Base-by-base conservation (phyloP, 495 filamentous ascomycete species). In the Trichoderma asperelloides region DNA sequence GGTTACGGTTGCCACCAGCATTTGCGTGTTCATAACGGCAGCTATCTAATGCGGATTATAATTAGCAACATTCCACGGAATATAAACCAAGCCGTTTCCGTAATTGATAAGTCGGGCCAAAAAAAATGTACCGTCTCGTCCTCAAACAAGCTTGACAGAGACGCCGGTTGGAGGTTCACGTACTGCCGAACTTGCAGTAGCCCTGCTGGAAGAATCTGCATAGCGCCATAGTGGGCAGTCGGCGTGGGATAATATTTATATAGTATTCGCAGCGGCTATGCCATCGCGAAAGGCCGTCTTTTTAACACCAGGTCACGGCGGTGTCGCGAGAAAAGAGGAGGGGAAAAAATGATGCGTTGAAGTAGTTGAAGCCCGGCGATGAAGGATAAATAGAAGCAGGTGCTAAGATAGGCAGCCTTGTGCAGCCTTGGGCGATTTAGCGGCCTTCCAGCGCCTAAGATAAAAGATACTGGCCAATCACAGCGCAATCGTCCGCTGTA, bases 141-240 rank as follows among this genome's bases (percentile, higher is more conserved):
- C 33, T 37, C 33, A 37, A 37, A 8, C 33, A 37, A 37, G 33
- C 33, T 37, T 4, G 5, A 37, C 9, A 4, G 33, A 8, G 5
- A 37, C 33, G 33, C 9, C 33, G 33, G 33, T 37, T 7, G 33
- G 33, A 27, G 62, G 65, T 21, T 18, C 5, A n/a, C 78, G 47
- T 78, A 85, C 83, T 73, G 77, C 91, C 92, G 72, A 82, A 88
- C 71, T 80, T 87, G 81, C 92, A 96, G 64, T 83, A 81, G 57
- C 90, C 91, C 74, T 87, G 85, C 75, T 85, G 85, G 71, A 81
- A 96, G 74, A 86, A 93, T 45, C 72, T 82, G 81, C 92, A 96
- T 70, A 92, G 76, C 4, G 75, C 71, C 87, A 89, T 89, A 0
- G 67, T 72, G 33, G 28, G 63, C 39, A 15, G 16, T 27, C 18